These are phyloP conservation scores for Colletotrichum kahawae DNA, from an alignment of 2,329 filamentous ascomycete species.

Conservation along the genomic window DNA sequence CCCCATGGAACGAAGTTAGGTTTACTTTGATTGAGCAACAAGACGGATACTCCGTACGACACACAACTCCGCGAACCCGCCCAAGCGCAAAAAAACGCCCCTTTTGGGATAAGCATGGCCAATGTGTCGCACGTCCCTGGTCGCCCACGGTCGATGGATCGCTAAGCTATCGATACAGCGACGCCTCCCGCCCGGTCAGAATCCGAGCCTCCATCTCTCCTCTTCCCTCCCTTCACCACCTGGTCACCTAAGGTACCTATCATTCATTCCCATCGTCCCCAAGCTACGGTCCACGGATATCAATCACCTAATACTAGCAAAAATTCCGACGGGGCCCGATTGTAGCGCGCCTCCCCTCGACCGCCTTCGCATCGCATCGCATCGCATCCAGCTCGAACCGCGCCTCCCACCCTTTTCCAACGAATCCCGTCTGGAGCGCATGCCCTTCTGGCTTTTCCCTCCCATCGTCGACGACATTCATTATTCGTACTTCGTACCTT, in stretches of 20 bases:
- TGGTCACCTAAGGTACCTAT: not conserved
- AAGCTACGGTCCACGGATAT: not conserved
- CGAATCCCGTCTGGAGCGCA: not conserved
- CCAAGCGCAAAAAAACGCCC: not conserved
- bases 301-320: slow-evolving; percentile 6
- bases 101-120: not conserved
- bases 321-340: slow-evolving; percentile 7
- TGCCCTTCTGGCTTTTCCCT: not conserved
- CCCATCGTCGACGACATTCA: not conserved
- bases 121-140: not conserved
- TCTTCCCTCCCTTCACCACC: not conserved
- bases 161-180: slow-evolving; percentile 8
- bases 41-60: not conserved
- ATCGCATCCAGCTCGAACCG: not conserved
- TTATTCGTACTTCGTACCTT: not conserved
- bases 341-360: not conserved
- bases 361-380: not conserved
- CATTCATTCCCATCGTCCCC: not conserved
- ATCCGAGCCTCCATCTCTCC: slow-evolving; percentile 20
- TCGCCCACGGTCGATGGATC: not conserved
- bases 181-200: slow-evolving; percentile 19
- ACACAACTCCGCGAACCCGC: not conserved
- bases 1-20: not conserved
- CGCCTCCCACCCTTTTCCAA: not conserved
- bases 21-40: not conserved